A percentile compares a stretch with the other conserved stretches of the same genome.
phyloP scores from a whole-genome alignment of 345 rosid species.

The Hibiscus trionum region DNA sequence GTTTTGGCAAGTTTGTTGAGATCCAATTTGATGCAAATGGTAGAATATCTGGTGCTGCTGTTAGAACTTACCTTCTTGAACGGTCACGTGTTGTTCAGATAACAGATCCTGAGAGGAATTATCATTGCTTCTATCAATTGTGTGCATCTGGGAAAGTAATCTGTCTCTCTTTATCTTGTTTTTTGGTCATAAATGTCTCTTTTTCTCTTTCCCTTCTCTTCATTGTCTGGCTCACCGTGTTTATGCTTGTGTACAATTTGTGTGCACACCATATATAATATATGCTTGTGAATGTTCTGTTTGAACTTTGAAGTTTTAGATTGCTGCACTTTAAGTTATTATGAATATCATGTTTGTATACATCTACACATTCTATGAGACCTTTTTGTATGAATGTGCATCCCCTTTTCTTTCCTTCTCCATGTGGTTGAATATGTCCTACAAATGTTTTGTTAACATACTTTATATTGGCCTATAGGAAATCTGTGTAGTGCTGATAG shows the following conservation, averaged over 20 bases:
- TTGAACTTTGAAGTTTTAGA: background rate
- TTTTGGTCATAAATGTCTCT: background rate
- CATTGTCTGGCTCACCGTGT: background rate
- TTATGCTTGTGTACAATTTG: background rate
- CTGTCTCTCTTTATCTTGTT: slow-evolving; percentile 9
- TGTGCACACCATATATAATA: background rate
- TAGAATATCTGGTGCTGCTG: slow-evolving; percentile 98
- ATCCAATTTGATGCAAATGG: slow-evolving; percentile 87
- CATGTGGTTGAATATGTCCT: background rate
- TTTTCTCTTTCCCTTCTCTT: background rate
- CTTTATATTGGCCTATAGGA: background rate
- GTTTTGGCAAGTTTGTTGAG: slow-evolving; percentile 99
- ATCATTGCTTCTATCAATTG: slow-evolving; percentile 95
- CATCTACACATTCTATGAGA: background rate
- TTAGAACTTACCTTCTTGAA: slow-evolving; percentile 95
- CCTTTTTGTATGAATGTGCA: background rate
- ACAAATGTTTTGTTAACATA: background rate
- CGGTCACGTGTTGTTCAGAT: slow-evolving; percentile 97
- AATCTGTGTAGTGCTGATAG: background rate
- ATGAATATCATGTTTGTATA: background rate
- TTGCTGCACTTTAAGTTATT: background rate
- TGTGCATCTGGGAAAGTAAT: slow-evolving; percentile 93
- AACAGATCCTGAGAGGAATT: slow-evolving; percentile 91
- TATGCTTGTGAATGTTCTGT: slow-evolving; percentile 1
- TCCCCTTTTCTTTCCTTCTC: background rate